Base-by-base conservation (phyloP, 2,329 filamentous ascomycete genomes). In the Hymenoscyphus fraxineus region DNA sequence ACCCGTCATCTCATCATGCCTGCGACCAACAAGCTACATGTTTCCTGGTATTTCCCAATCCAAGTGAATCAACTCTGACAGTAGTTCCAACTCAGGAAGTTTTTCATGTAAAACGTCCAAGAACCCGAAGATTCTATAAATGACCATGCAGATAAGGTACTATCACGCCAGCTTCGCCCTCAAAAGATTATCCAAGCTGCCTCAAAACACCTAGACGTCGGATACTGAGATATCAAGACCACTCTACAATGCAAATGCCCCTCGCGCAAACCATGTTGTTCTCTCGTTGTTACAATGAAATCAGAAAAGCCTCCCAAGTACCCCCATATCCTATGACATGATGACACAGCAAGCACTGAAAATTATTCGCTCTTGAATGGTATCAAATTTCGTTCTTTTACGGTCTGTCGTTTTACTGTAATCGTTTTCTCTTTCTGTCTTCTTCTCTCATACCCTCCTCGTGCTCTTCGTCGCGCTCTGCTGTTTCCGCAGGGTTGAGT, bases 401-500 rank as follows among this genome's bases (percentile, higher is more conserved):
- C 7, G 15, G 38, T 22, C 31, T n/a, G 13, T 55, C 59, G 15
- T 65, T 63, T 27, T 68, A 85, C 69, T 83, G 79, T 69, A 87
- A 76, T 62, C 86, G 80, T 75, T 88, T 88, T 64, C 86, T 80
- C 74, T 89, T 89, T 66, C 87, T 79, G 65, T 88, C 85, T 59
- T 77, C 76, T 62, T 81, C 79, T 31, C 81, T 79, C 64, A 86
- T 81, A 64, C 89, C 87, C 73, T 89, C 87, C 57, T 87, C 86
- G 22, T 85, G 83, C 65, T 89, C 87, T 64, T 88, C 86, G 13
- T 85, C 84, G 65, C 86, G 77, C 75, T 90, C 88, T 1, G 83
- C 85, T 0, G 87, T 89, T 69, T 89, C 87, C 15, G 87, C 85
- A 6, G 88, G 88, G 69, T 90, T 90, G 0, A 90, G 79, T 31